A percentile compares a stretch with the other conserved stretches of the same genome.
Conservation (phyloP, 345 rosid genomes). For the Sonneratia caseolaris region DNA sequence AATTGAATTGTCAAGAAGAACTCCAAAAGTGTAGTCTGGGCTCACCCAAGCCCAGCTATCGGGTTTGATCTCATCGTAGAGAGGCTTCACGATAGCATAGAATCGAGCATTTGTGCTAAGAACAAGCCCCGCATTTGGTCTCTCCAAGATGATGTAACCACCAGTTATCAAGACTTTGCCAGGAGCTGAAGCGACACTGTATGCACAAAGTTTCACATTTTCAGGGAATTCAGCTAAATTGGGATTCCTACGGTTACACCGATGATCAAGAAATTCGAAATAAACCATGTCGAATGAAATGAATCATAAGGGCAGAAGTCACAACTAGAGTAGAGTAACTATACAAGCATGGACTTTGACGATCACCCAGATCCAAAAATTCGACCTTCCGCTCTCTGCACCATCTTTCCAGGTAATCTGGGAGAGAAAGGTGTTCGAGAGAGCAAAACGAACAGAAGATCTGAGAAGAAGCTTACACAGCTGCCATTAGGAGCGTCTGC, state of each 20-base stretch:
- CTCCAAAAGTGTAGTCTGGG: background rate
- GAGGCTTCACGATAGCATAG: slow-evolving; percentile 77
- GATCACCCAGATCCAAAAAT: background rate
- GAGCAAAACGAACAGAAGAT: background rate
- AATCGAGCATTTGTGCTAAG: slow-evolving; percentile 92
- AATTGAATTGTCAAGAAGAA: background rate
- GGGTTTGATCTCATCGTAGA: slow-evolving; percentile 49
- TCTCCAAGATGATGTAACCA: slow-evolving; percentile 85
- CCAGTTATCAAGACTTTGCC: slow-evolving; percentile 96
- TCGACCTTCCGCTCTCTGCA: background rate
- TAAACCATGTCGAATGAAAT: background rate
- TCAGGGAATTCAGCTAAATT: background rate
- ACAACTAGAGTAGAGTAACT: background rate
- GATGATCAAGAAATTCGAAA: background rate
- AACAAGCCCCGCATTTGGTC: slow-evolving; percentile 87
- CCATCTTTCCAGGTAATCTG: background rate
- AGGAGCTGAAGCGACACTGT: slow-evolving; percentile 94
- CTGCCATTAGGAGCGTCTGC: background rate
- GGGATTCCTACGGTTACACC: background rate
- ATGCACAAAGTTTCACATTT: background rate
- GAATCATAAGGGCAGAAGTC: background rate
- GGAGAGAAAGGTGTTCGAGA: background rate
- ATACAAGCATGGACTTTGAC: background rate
- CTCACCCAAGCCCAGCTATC: slow-evolving; percentile 89
- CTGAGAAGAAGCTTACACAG: background rate